A percentile compares a stretch with the other conserved stretches of the same genome.
These are phyloP conservation scores for Bondarzewia mesenterica DNA, from an alignment of 1,284 basidiomycete species.

Conservation along the genomic window DNA sequence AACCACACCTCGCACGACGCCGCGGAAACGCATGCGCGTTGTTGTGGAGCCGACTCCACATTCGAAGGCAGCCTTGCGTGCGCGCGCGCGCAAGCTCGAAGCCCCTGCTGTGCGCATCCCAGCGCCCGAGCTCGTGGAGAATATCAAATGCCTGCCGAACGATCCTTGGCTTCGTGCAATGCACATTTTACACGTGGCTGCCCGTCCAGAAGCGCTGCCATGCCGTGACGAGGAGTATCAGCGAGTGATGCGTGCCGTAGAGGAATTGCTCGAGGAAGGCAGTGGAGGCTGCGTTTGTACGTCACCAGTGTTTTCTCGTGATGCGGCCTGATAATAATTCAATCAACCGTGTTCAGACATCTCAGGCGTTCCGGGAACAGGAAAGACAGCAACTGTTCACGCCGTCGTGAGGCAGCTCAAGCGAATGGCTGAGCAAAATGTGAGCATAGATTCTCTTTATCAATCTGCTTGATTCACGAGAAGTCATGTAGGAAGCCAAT, in stretches of 20 bases:
- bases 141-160: constrained; percentile 36
- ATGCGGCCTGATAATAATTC: background rate
- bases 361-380: constrained; percentile 95
- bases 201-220: constrained; percentile 84
- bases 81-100: constrained; percentile 27
- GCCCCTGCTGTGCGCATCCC: constrained; percentile 27
- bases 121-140: constrained; percentile 22
- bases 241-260: constrained; percentile 70
- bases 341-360: background rate
- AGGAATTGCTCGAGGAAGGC: constrained; percentile 85
- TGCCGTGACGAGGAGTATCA: constrained; percentile 88
- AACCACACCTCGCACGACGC: constrained; percentile 15
- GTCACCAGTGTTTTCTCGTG: constrained; percentile 22
- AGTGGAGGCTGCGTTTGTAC: constrained; percentile 93
- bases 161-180: constrained; percentile 83
- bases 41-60: constrained; percentile 58
- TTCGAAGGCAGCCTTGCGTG: constrained; percentile 50
- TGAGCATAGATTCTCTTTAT: constrained; percentile 26
- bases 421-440: constrained; percentile 75
- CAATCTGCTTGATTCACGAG: background rate
- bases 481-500: constrained; percentile 63
- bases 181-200: constrained; percentile 89
- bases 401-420: constrained; percentile 85
- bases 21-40: constrained; percentile 18
- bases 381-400: constrained; percentile 97